Evolutionary conservation across 176 grass and related monocot species (phyloP).

Genomic region (Ananas comosus): DNA sequence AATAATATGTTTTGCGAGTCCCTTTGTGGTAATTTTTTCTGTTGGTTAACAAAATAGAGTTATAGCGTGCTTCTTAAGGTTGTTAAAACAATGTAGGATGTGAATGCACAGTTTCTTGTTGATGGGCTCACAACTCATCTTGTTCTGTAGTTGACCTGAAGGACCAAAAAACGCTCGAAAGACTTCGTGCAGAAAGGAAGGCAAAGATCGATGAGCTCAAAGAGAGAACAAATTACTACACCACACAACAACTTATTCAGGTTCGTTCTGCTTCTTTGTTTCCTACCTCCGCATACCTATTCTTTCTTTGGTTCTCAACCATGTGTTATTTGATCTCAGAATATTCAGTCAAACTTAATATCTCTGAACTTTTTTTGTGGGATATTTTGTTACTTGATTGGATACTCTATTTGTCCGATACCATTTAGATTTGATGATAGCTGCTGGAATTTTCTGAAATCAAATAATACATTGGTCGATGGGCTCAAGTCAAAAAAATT

Average conservation of each 20-base stretch:
- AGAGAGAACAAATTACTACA: conserved; percentile 92
- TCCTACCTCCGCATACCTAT: not conserved
- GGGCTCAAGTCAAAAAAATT: too few relatives aligned
- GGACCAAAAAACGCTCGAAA: conserved; percentile 74
- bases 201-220: conserved; percentile 87
- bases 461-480: too few relatives aligned
- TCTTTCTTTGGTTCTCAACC: not conserved
- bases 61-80: too few relatives aligned
- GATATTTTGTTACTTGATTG: too few relatives aligned
- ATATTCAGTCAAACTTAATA: too few relatives aligned
- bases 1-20: too few relatives aligned
- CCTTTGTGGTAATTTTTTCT: too few relatives aligned
- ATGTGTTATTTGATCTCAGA: not conserved
- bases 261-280: conserved; percentile 10
- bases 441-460: too few relatives aligned
- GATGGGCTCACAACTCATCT: conserved; percentile 13
- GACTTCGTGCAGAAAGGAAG: conserved; percentile 71
- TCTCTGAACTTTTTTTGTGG: too few relatives aligned
- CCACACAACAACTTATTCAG: conserved; percentile 93
- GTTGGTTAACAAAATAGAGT: too few relatives aligned
- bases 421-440: too few relatives aligned
- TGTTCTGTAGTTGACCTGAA: conserved; percentile 51
- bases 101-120: conserved; percentile 1
- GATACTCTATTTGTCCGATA: too few relatives aligned
- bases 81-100: not conserved